Evolutionary conservation across 192 early-diverging fungal genomes (phyloP).

Genomic region (Podila verticillata): DNA sequence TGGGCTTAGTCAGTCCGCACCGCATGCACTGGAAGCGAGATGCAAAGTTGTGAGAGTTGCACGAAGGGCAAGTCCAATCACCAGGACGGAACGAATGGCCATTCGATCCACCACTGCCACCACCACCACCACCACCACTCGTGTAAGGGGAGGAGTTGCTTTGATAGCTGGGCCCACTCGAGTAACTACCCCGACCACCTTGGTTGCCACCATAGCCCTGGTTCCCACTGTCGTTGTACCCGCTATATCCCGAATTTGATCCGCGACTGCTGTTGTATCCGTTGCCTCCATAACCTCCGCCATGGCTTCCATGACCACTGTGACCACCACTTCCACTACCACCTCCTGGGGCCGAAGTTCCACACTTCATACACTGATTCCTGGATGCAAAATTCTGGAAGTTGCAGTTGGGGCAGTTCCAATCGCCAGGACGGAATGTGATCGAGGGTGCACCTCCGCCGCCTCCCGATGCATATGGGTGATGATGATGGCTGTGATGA

Average conservation of each 20-base stretch:
- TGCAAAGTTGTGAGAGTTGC: slow-evolving; percentile 76
- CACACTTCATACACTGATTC: slow-evolving; percentile 71
- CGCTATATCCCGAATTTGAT: slow-evolving; percentile 20
- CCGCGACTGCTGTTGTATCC: slow-evolving; percentile 17
- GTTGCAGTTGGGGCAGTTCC: slow-evolving; percentile 78
- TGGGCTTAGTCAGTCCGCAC: slow-evolving; percentile 60
- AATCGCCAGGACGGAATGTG: slow-evolving; percentile 73
- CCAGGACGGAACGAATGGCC: slow-evolving; percentile 65
- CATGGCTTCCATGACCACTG: slow-evolving; percentile 19
- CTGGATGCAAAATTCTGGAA: slow-evolving; percentile 87
- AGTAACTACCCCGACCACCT: slow-evolving; percentile 12
- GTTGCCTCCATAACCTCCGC: slow-evolving; percentile 11
- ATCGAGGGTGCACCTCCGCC: slow-evolving; percentile 31
- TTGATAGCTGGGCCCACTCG: slow-evolving; percentile 7
- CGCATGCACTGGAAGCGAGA: slow-evolving; percentile 70
- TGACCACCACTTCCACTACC: slow-evolving; percentile 32
- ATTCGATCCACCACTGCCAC: slow-evolving; percentile 27
- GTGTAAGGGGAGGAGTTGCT: slow-evolving; percentile 16
- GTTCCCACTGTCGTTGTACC: slow-evolving; percentile 23
- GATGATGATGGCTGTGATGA: slow-evolving; percentile 37
- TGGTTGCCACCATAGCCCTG: slow-evolving; percentile 24
- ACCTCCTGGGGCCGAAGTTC: slow-evolving; percentile 43
- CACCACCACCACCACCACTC: slow-evolving; percentile 35
- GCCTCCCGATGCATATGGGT: slow-evolving; percentile 46
- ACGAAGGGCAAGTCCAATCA: slow-evolving; percentile 74